Percentiles rank a stretch among this genome's conserved stretches.
phyloP scores from a whole-genome alignment of 495 filamentous ascomycete genomes.

The Hyaloscypha variabilis region DNA sequence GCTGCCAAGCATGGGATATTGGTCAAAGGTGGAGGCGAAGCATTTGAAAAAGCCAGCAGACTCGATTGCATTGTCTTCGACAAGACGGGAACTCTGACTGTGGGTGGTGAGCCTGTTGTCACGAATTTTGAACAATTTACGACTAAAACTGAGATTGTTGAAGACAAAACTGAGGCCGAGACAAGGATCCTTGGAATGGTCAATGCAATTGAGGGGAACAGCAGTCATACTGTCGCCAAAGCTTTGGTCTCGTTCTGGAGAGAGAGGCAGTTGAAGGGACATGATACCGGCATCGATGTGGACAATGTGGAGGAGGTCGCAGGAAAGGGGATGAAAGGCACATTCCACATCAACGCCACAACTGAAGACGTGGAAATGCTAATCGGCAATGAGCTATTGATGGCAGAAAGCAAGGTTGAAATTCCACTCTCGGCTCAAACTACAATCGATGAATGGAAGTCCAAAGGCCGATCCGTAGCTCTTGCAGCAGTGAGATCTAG shows the following conservation, averaged over 20 bases:
- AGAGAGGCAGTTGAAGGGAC: slow-evolving; percentile 35
- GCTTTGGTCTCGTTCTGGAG: slow-evolving; percentile 75
- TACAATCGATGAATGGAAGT: slow-evolving; percentile 67
- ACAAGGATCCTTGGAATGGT: slow-evolving; percentile 50
- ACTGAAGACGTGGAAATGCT: slow-evolving; percentile 60
- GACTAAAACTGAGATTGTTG: slow-evolving; percentile 28
- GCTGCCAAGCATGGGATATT: slow-evolving; percentile 89
- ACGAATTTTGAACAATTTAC: slow-evolving; percentile 67
- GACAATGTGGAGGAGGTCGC: slow-evolving; percentile 71
- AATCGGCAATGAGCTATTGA: slow-evolving; percentile 82
- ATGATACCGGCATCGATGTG: slow-evolving; percentile 32
- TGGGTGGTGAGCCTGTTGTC: slow-evolving; percentile 79
- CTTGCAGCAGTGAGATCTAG: slow-evolving; percentile 55
- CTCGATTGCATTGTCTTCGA: slow-evolving; percentile 92
- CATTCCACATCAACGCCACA: slow-evolving; percentile 48
- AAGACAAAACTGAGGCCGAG: slow-evolving; percentile 14
- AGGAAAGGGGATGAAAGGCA: slow-evolving; percentile 80
- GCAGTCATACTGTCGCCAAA: slow-evolving; percentile 84
- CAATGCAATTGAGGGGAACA: slow-evolving; percentile 75
- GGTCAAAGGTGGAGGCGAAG: slow-evolving; percentile 93
- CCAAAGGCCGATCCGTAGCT: slow-evolving; percentile 71
- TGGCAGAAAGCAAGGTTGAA: slow-evolving; percentile 49
- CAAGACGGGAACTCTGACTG: slow-evolving; percentile 92
- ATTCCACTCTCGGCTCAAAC: slow-evolving; percentile 27
- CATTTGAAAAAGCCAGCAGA: slow-evolving; percentile 89